Evolutionary conservation across 768 basidiomycete species (phyloP), one percentile per base, ranked within the genome.

Genomic region (Tremella fuciformis): DNA sequence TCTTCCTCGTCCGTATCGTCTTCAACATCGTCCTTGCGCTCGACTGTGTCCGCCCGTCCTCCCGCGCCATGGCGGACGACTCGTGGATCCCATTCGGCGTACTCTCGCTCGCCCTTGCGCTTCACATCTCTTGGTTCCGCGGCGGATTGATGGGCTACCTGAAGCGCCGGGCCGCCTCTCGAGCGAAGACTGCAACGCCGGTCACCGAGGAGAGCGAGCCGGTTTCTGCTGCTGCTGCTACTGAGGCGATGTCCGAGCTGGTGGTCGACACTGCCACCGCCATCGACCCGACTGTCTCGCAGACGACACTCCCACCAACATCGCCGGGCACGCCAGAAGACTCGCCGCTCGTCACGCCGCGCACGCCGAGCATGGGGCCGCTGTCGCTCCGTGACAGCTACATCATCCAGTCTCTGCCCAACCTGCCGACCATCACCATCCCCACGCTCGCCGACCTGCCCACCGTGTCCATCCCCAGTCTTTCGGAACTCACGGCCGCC

Each of bases 61-160:
- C 65, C 2, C 69, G 78, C 2, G 65, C 58, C 0, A 79, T 80
- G 13, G 62, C 60, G 29, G 66, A 62, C 15, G 54, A 41, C 16
- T 80, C 80, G 1, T 74, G 68, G 40, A 60, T 79, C 1, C 83
- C 84, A 1, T 71, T 76, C 0, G 60, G 74, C 25, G 59, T 83
- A 53, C 75, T 83, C 54, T 60, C 69, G 7, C 58, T 71, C 48
- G 80, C 83, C 24, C 77, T 83, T 37, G 80, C 82, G 8, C 69
- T 85, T 49, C 84, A 85, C 60, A 79, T 78, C 1, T 65, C 78
- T 38, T 85, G 84, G 84, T 84, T 85, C 73, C 52, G 62, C 1
- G 81, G 81, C 11, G 83, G 81, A 55, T 24, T 85, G 46, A 78
- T 76, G 58, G 83, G 83, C 0, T 81, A 83, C 60, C 29, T 80